Evolutionary conservation across 1,284 basidiomycete genomes (phyloP).

Genomic region (Apiotrichum gracile): DNA sequence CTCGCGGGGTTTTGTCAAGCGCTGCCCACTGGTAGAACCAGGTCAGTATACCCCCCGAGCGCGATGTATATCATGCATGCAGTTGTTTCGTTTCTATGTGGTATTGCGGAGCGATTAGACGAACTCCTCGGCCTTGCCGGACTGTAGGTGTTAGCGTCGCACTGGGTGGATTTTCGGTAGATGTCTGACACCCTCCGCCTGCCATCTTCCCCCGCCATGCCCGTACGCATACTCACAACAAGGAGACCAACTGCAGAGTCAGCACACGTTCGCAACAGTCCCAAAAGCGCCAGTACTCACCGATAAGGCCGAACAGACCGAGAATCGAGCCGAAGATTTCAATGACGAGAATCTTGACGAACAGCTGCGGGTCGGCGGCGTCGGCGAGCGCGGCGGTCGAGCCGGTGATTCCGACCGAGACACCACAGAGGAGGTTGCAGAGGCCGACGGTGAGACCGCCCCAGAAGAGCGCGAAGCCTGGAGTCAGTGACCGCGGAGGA

Average conservation of each 20-base stretch:
- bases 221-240: conserved; percentile 35
- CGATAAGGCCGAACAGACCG: conserved; percentile 84
- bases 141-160: conserved; percentile 24
- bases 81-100: conserved; percentile 14
- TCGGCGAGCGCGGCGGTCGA: conserved; percentile 87
- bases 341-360: conserved; percentile 90
- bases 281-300: conserved; percentile 52
- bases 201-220: too few species aligned
- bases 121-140: conserved; percentile 48
- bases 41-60: background rate
- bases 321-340: conserved; percentile 92
- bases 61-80: conserved; percentile 21
- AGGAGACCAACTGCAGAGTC: conserved; percentile 44
- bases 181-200: background rate
- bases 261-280: conserved; percentile 1
- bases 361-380: conserved; percentile 83
- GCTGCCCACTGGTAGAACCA: background rate
- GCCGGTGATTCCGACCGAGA: conserved; percentile 84
- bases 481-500: background rate
- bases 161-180: background rate
- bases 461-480: conserved; percentile 89
- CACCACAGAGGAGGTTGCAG: conserved; percentile 89
- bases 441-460: conserved; percentile 79
- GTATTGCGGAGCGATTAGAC: conserved; percentile 22
- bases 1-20: too few species aligned